phyloP scores from a whole-genome alignment of 192 early-diverging fungal genomes.

The Cetraspora pellucida region DNA sequence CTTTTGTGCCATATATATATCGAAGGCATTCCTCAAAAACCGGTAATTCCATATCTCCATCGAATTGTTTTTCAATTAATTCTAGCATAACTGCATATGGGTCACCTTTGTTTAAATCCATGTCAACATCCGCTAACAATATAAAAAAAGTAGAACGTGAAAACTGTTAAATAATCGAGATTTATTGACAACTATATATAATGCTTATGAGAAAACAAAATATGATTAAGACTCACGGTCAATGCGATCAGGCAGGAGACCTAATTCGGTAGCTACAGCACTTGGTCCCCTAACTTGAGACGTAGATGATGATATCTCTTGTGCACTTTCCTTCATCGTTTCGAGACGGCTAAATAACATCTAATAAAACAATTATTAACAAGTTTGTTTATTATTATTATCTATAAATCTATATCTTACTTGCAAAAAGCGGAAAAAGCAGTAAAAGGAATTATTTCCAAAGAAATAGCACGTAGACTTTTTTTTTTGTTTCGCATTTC shows the following conservation, averaged over 20 bases:
- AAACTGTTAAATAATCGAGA: not conserved
- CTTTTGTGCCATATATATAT: constrained; percentile 86
- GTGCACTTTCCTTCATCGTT: constrained; percentile 74
- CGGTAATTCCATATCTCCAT: constrained; percentile 75
- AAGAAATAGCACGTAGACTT: constrained; percentile 69
- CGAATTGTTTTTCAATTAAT: constrained; percentile 75
- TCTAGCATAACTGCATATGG: constrained; percentile 80
- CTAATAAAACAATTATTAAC: constrained; percentile 46
- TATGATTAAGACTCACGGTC: constrained; percentile 44
- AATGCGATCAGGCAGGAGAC: constrained; percentile 52
- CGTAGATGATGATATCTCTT: constrained; percentile 7
- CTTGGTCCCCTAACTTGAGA: not conserved
- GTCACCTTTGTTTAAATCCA: constrained; percentile 64
- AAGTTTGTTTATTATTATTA: not conserved
- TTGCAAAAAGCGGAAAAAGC: constrained; percentile 86
- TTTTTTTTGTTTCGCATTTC: constrained; percentile 46
- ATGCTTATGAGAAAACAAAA: too few relatives aligned
- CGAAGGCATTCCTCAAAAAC: constrained; percentile 89
- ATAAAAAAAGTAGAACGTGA: not conserved
- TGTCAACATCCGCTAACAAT: constrained; percentile 43
- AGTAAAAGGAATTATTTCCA: constrained; percentile 83
- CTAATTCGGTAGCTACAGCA: constrained; percentile 48
- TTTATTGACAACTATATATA: too few relatives aligned
- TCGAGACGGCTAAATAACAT: constrained; percentile 83
- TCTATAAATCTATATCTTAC: constrained; percentile 44